Base-by-base conservation (phyloP, 2,329 filamentous ascomycete genomes). In the Epichloe elymi region DNA sequence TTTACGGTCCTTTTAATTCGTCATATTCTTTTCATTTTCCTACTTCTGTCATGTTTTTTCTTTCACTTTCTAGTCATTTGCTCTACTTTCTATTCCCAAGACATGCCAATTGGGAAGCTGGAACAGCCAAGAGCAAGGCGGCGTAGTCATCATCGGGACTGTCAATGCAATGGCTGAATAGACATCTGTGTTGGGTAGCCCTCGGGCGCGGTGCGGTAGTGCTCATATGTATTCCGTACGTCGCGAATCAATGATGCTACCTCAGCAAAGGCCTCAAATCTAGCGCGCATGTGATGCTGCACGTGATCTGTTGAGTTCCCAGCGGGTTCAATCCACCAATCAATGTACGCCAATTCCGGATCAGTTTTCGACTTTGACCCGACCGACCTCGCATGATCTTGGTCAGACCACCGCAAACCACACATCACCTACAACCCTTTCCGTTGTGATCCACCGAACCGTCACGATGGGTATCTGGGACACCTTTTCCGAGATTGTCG, bases 381-480 rank as follows among this genome's bases (percentile, higher is more conserved):
- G 66, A 66, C 20, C 38, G 48, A 45, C 58, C 60, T 67, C 67
- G 64, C 63, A 65, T 62, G 60, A 60, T 62, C 45, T 42, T 38
- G 58, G 61, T 59, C 61, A 59, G 59, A 63, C 50, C 57, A 60
- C 59, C 62, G 36, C 36, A 61, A 46, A 61, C 59, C 59, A 59
- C 63, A 65, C 64, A 36, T 43, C 44, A 44, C 30, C 61, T 61
- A 68, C 66, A 26, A 42, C 61, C 67, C 57, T 66, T 64, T 62
- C 64, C 69, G 67, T 66, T 68, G 65, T 66, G 63, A 64, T 64
- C 61, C 54, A 61, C 59, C 58, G 60, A 61, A 56, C 61, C 60
- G 63, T 67, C 71, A 69, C 67, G 68, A 84, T 84, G 80, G 80
- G 78, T 72, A 74, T 83, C 71, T 83, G 79, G 77, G 79, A 83